A percentile compares a stretch with the other conserved stretches of the same genome.
These are phyloP conservation scores for Omphalea diandra DNA, from an alignment of 441 rosid species.

Conservation along the genomic window DNA sequence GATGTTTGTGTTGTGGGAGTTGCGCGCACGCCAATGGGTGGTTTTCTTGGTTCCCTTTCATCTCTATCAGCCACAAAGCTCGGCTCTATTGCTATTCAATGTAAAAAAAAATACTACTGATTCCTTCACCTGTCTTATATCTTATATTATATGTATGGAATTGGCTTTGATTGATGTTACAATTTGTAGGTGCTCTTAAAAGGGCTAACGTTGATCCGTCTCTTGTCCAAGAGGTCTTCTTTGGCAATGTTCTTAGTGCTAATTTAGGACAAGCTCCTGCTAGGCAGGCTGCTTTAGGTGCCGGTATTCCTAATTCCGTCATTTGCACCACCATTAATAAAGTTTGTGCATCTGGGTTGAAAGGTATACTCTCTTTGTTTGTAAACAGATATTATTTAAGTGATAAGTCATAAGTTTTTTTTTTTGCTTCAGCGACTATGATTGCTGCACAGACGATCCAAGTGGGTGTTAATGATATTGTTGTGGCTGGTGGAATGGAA, in stretches of 20 bases:
- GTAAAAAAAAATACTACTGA: too few species aligned
- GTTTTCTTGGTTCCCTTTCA: conserved; percentile 84
- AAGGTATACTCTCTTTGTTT: conserved; percentile 44
- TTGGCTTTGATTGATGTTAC: conserved; percentile 4
- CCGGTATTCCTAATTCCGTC: conserved; percentile 85
- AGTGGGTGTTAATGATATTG: conserved; percentile 70
- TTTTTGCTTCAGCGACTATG: conserved; percentile 63
- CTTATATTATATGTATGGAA: conserved; percentile 8
- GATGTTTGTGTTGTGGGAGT: conserved; percentile 94
- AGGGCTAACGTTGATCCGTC: conserved; percentile 81
- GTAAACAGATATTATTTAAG: conserved; percentile 7
- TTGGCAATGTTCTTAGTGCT: conserved; percentile 92
- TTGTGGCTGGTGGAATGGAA: conserved; percentile 96
- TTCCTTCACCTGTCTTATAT: too few species aligned
- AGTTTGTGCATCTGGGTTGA: conserved; percentile 93
- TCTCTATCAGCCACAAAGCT: conserved; percentile 81
- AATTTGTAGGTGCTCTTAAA: conserved; percentile 58
- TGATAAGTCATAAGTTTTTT: conserved; percentile 1
- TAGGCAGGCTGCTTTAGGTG: conserved; percentile 94
- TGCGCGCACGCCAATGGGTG: conserved; percentile 91
- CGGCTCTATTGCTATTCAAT: conserved; percentile 70
- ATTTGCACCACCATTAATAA: conserved; percentile 89
- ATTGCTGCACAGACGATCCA: conserved; percentile 76
- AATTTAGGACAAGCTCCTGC: conserved; percentile 99
- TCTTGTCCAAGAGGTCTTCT: conserved; percentile 89